Evolutionary conservation across 768 basidiomycete species (phyloP), one percentile per base, ranked within the genome.

Genomic region (Daedaleopsis sinensis): DNA sequence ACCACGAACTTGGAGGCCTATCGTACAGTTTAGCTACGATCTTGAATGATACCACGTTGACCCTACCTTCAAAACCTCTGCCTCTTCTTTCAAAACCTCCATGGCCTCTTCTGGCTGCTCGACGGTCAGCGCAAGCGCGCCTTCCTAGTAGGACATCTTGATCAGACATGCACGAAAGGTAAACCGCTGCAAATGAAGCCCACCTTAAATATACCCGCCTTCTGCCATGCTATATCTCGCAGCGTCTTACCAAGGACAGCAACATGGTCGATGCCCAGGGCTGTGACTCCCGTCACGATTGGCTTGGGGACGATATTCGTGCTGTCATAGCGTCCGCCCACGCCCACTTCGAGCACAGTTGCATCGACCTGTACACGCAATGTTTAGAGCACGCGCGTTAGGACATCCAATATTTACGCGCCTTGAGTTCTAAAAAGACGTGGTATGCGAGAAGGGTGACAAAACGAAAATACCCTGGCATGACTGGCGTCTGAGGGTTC

Each of bases 201-300:
- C 54, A 86, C 91, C 83, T 99, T 99, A 77, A 90, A 98, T 55
- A 99, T 98, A 1, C 97, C 97, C 32, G 89, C 93, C 73, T 99
- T 99, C 70, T 98, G 96, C 83, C 85, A 86, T 1, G 96, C 93
- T 65, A 99, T 98, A 69, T 97, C 93, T 37, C 79, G 75, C 5
- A 98, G 75, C 0, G 96, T 97, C 68, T 89, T 89, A 0, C 97
- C 97, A 1, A 99, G 80, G 24, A 97, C 86, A 57, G 81, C 77
- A 46, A 91, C 86, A 76, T 99, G 97, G 70, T 99, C 97, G 65
- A 98, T 84, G 1, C 97, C 97, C 13, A 99, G 80, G 4, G 93
- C 83, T 10, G 96, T 92, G 23, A 98, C 80, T 7, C 95, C 97
- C 7, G 96, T 91, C 24, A 90, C 90, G n/a, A 95, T 71, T 0